Conservation (phyloP, 495 filamentous ascomycete species). For the Lichenothelia convexa region DNA sequence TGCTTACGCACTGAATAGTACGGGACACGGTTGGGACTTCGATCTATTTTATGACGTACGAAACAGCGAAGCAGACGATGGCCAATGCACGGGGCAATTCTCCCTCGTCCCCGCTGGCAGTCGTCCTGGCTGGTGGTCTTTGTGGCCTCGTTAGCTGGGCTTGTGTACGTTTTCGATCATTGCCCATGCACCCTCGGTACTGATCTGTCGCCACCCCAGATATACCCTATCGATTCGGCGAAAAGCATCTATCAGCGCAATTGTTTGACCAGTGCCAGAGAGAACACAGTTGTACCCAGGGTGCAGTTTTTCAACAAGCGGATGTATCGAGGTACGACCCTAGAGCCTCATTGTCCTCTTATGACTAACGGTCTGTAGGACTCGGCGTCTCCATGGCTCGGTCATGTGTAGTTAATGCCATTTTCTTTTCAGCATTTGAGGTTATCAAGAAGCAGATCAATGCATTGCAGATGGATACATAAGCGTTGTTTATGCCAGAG, state of each 20-base stretch:
- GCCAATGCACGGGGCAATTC: constrained; percentile 52
- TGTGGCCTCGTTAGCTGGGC: constrained; percentile 73
- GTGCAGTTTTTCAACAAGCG: constrained; percentile 53
- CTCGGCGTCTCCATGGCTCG: constrained; percentile 64
- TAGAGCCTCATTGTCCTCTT: background rate
- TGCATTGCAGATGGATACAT: constrained; percentile 29
- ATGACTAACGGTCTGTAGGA: constrained; percentile 24
- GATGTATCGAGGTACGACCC: constrained; percentile 41
- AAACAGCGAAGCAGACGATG: constrained; percentile 71
- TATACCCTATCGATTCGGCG: constrained; percentile 63
- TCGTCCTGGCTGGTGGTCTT: constrained; percentile 54
- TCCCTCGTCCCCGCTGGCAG: constrained; percentile 53
- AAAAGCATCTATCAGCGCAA: constrained; percentile 73
- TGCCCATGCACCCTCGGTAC: no score
- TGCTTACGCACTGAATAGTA: constrained; percentile 23
- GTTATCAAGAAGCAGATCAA: constrained; percentile 56
- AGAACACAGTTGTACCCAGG: constrained; percentile 40
- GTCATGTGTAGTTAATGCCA: constrained; percentile 52
- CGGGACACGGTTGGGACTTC: constrained; percentile 78
- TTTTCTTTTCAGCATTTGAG: constrained; percentile 67
- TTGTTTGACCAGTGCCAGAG: constrained; percentile 46
- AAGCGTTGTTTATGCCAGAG: no score
- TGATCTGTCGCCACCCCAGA: no score
- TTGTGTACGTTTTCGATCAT: constrained; percentile 35
- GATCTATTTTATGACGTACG: constrained; percentile 84